These are phyloP conservation scores for Zygnema cylindricum DNA, from an alignment of 139 green algal genomes.

Conservation along the genomic window DNA sequence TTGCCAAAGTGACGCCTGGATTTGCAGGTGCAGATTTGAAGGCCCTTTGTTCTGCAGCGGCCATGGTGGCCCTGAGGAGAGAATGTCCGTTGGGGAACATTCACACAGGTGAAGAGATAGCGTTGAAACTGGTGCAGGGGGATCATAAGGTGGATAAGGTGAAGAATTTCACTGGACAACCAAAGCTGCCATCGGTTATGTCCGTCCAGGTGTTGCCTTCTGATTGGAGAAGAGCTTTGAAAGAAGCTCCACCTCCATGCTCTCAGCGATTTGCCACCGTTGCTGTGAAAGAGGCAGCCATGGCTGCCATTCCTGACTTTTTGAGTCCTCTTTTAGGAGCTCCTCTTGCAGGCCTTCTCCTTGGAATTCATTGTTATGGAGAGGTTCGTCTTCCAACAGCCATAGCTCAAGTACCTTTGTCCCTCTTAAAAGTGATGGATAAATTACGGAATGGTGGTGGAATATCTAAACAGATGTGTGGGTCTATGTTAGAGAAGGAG, in stretches of 20 bases:
- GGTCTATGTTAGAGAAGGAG: neutral
- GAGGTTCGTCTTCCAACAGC: neutral
- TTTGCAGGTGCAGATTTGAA: slow-evolving; percentile 55
- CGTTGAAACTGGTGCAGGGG: neutral
- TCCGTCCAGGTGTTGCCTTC: slow-evolving; percentile 9
- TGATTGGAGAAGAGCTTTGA: slow-evolving; percentile 45
- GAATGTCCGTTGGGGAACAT: slow-evolving; percentile 2
- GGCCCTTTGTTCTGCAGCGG: slow-evolving; percentile 32
- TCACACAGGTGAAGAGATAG: neutral
- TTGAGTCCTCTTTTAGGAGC: slow-evolving; percentile 35
- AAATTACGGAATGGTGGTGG: neutral
- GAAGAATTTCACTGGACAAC: neutral
- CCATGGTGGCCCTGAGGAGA: slow-evolving; percentile 32
- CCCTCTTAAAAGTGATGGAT: neutral
- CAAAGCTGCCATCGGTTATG: neutral
- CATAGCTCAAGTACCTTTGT: neutral
- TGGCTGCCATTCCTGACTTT: slow-evolving; percentile 24
- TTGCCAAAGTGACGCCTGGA: slow-evolving; percentile 33
- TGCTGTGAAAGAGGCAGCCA: neutral
- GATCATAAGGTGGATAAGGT: neutral
- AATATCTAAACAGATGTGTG: neutral
- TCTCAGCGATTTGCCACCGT: slow-evolving; percentile 25
- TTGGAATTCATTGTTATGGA: neutral
- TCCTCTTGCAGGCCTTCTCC: slow-evolving; percentile 15
- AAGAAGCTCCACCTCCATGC: slow-evolving; percentile 26